A percentile compares a stretch with the other conserved stretches of the same genome.
Conservation (phyloP, 2,329 filamentous ascomycete genomes). For the Neocatenulostroma microsporum region DNA sequence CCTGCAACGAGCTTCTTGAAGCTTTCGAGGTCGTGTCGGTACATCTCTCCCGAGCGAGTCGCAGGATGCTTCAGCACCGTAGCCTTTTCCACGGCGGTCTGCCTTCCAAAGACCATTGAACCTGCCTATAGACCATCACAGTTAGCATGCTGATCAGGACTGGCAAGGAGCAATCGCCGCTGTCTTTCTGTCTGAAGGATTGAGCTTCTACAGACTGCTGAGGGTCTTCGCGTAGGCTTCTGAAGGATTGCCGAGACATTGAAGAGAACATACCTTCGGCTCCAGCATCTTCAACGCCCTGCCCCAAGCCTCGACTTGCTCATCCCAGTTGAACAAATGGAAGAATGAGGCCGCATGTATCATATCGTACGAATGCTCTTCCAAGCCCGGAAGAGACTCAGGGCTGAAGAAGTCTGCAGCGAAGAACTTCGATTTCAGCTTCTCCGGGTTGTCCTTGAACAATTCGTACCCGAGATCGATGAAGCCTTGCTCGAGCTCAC, state of each 20-base stretch:
- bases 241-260: too few relatives aligned
- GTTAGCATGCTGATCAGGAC: too few relatives aligned
- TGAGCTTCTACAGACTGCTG: too few relatives aligned
- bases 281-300: slow-evolving; percentile 29
- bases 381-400: slow-evolving; percentile 20
- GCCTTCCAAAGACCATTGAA: slow-evolving; percentile 33
- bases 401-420: slow-evolving; percentile 28
- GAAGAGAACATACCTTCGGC: too few relatives aligned
- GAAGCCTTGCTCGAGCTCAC: slow-evolving; percentile 27
- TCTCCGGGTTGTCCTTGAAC: slow-evolving; percentile 32
- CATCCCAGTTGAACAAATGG: slow-evolving; percentile 36
- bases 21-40: slow-evolving; percentile 31
- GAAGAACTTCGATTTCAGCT: slow-evolving; percentile 22
- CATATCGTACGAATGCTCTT: slow-evolving; percentile 32
- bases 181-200: too few relatives aligned
- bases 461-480: slow-evolving; percentile 32
- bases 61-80: slow-evolving; percentile 15
- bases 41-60: slow-evolving; percentile 20
- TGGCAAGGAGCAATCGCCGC: too few relatives aligned
- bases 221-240: too few relatives aligned
- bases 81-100: slow-evolving; percentile 28
- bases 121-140: too few relatives aligned
- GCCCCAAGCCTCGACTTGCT: slow-evolving; percentile 31
- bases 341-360: slow-evolving; percentile 36
- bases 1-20: slow-evolving; percentile 32